A percentile compares a stretch with the other conserved stretches of the same genome.
phyloP scores from a whole-genome alignment of 2,329 filamentous ascomycete genomes.

The Stachybotrys chlorohalonatus region DNA sequence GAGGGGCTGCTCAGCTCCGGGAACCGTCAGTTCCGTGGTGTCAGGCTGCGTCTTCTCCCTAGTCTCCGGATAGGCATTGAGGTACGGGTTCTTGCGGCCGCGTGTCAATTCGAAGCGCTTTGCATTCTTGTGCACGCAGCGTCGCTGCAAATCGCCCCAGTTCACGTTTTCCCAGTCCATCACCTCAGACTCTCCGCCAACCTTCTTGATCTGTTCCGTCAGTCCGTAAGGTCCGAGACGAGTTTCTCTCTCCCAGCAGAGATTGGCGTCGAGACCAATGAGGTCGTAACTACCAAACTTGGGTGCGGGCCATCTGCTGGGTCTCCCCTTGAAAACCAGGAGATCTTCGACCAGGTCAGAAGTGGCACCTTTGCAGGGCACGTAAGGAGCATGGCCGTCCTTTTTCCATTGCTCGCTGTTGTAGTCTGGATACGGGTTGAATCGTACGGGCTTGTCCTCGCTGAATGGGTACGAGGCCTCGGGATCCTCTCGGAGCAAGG shows the following conservation, averaged over 20 bases:
- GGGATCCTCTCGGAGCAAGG: constrained; percentile 21
- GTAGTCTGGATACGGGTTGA: constrained; percentile 65
- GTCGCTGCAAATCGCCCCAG: constrained; percentile 62
- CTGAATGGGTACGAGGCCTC: constrained; percentile 29
- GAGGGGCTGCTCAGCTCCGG: constrained; percentile 1
- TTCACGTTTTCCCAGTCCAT: constrained; percentile 55
- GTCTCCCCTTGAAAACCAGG: constrained; percentile 53
- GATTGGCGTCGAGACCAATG: constrained; percentile 50
- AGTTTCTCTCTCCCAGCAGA: constrained; percentile 61
- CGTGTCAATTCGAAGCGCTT: constrained; percentile 47
- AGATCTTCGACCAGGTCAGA: constrained; percentile 53
- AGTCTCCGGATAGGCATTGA: constrained; percentile 31
- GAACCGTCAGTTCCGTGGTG: constrained; percentile 5
- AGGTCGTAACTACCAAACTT: constrained; percentile 54
- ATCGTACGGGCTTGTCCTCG: constrained; percentile 42
- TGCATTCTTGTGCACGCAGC: constrained; percentile 57
- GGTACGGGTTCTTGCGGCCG: constrained; percentile 31
- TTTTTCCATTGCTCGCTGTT: constrained; percentile 52
- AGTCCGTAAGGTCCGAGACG: constrained; percentile 61
- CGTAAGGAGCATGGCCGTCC: constrained; percentile 46
- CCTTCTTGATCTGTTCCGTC: constrained; percentile 36
- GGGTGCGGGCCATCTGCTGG: constrained; percentile 48
- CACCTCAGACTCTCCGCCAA: constrained; percentile 22
- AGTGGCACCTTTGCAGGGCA: constrained; percentile 56
- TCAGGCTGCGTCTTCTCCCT: constrained; percentile 6